These are phyloP conservation scores for Exophiala viscosa DNA, from an alignment of 2,329 filamentous ascomycete genomes.

Conservation along the genomic window DNA sequence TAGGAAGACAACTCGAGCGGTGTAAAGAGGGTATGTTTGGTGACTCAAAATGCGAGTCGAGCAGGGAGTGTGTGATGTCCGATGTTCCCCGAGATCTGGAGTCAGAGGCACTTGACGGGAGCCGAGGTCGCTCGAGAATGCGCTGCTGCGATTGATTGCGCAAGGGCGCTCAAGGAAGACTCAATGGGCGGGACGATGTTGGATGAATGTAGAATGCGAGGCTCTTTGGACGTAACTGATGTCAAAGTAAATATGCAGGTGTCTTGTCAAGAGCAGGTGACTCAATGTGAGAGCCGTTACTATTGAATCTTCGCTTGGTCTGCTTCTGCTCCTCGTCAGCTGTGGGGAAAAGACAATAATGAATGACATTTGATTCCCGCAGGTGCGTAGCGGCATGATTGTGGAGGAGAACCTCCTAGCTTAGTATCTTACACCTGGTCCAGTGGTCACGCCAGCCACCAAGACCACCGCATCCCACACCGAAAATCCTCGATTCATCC, in stretches of 20 bases:
- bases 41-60: conserved; percentile 17
- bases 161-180: neutral
- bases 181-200: neutral
- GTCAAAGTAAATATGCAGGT: neutral
- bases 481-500: too few relatives aligned
- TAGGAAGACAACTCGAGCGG: conserved; percentile 23
- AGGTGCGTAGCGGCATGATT: too few relatives aligned
- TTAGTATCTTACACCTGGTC: too few relatives aligned
- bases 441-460: too few relatives aligned
- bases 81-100: conserved; percentile 23
- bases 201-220: too few relatives aligned
- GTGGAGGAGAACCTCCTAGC: neutral
- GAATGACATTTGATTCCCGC: neutral
- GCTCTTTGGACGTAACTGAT: neutral
- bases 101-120: neutral
- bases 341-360: neutral
- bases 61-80: conserved; percentile 13
- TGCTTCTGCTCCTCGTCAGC: neutral
- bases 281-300: neutral
- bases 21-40: conserved; percentile 2
- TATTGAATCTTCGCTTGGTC: neutral
- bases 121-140: conserved; percentile 15
- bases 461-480: too few relatives aligned
- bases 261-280: neutral
- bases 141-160: neutral